phyloP scores from a whole-genome alignment of 805 yeast species.

The Saturnispora gosingensis region DNA sequence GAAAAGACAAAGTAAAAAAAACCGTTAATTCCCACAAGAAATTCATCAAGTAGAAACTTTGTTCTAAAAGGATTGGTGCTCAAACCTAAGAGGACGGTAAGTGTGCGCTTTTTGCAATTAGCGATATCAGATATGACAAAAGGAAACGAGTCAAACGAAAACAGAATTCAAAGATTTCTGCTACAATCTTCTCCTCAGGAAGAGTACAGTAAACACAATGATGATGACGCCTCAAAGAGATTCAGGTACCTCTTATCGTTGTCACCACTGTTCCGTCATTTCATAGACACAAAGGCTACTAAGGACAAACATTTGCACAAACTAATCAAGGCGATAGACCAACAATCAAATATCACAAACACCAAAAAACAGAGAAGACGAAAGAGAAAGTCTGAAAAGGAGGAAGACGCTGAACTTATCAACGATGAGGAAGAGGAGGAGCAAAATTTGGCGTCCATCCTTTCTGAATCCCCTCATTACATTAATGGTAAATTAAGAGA shows the following conservation, averaged over 20 bases:
- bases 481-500: constrained; percentile 57
- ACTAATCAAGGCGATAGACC: constrained; percentile 32
- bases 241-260: constrained; percentile 73
- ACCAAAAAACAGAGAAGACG: constrained; percentile 31
- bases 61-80: not conserved
- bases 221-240: constrained; percentile 56
- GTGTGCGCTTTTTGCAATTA: not conserved
- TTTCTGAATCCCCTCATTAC: constrained; percentile 62
- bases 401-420: constrained; percentile 88
- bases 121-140: not conserved
- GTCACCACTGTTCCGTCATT: constrained; percentile 81
- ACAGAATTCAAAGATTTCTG: constrained; percentile 34
- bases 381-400: constrained; percentile 84
- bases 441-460: constrained; percentile 50
- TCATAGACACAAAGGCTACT: constrained; percentile 72
- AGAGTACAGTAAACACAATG: constrained; percentile 45
- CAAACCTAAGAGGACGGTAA: not conserved
- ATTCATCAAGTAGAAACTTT: not conserved
- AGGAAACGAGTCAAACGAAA: not conserved
- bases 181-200: constrained; percentile 46
- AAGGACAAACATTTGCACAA: constrained; percentile 66
- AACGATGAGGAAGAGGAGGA: constrained; percentile 73
- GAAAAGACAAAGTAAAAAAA: not conserved
- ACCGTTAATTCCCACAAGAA: not conserved
- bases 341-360: constrained; percentile 41